Evolutionary conservation across 345 rosid species (phyloP).

Genomic region (Carallia pectinifolia): DNA sequence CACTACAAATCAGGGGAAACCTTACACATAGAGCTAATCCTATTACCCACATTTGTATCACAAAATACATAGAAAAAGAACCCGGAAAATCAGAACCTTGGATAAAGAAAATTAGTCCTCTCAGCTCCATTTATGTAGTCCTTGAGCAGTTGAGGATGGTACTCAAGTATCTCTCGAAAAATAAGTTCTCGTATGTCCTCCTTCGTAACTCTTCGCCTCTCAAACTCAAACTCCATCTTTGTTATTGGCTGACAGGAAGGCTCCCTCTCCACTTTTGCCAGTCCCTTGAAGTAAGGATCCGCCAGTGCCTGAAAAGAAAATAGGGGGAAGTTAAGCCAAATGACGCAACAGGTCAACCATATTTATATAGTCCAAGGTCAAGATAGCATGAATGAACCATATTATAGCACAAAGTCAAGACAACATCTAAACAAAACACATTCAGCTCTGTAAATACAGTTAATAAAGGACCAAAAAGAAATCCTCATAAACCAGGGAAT

Average conservation of each 20-base stretch:
- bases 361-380: background rate
- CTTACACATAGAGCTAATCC: conserved; percentile 1
- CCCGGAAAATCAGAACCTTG: conserved; percentile 51
- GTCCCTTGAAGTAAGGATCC: conserved; percentile 87
- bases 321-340: conserved; percentile 7
- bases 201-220: conserved; percentile 85
- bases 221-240: conserved; percentile 97
- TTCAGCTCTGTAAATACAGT: background rate
- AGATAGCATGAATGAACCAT: background rate
- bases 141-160: conserved; percentile 91
- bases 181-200: conserved; percentile 88
- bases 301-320: conserved; percentile 60
- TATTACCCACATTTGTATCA: background rate
- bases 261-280: conserved; percentile 88
- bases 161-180: conserved; percentile 81
- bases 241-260: conserved; percentile 92
- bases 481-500: too few species aligned
- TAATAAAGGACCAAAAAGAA: background rate
- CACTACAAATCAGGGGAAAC: conserved; percentile 10
- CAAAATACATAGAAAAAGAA: background rate
- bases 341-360: background rate
- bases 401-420: background rate
- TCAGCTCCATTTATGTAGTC: conserved; percentile 85
- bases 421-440: background rate
- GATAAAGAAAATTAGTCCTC: conserved; percentile 85